Conservation (phyloP, 768 basidiomycete genomes). For the Hericium erinaceus region DNA sequence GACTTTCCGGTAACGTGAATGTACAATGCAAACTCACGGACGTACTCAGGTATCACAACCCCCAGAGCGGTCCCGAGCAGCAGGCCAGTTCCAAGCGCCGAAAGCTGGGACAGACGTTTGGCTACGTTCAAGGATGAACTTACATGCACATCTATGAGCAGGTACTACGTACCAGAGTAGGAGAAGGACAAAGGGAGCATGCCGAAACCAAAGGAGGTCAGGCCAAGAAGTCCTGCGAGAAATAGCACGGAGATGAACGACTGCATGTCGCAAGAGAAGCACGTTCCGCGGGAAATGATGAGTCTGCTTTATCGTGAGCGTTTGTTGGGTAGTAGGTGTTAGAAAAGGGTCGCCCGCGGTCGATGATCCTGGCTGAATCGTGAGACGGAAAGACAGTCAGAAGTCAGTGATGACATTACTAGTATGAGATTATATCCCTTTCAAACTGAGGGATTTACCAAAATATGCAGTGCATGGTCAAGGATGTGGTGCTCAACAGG, state of each 20-base stretch:
- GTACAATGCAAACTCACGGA: constrained; percentile 16
- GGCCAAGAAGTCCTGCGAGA: constrained; percentile 56
- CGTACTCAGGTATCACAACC: constrained; percentile 90
- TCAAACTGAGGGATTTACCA: too few species aligned
- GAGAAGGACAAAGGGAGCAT: constrained; percentile 67
- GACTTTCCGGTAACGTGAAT: neutral
- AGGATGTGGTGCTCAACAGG: too few species aligned
- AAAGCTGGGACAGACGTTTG: constrained; percentile 34
- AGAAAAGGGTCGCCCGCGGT: too few species aligned
- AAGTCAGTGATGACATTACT: too few species aligned
- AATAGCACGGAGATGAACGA: constrained; percentile 33
- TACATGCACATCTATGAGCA: neutral
- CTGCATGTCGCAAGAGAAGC: constrained; percentile 16
- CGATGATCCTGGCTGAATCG: too few species aligned
- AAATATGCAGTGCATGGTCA: too few species aligned
- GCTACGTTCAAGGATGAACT: constrained; percentile 19
- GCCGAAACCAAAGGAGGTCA: constrained; percentile 58
- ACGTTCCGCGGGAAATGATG: too few species aligned
- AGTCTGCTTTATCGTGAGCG: too few species aligned
- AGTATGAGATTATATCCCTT: too few species aligned
- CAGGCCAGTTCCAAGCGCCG: constrained; percentile 69
- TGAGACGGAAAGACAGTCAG: too few species aligned
- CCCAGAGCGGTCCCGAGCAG: constrained; percentile 85
- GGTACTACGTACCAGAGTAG: constrained; percentile 48
- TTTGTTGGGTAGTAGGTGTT: too few species aligned